A percentile compares a stretch with the other conserved stretches of the same genome.
phyloP scores from a whole-genome alignment of 495 filamentous ascomycete species.

The Penicillium turbatum region DNA sequence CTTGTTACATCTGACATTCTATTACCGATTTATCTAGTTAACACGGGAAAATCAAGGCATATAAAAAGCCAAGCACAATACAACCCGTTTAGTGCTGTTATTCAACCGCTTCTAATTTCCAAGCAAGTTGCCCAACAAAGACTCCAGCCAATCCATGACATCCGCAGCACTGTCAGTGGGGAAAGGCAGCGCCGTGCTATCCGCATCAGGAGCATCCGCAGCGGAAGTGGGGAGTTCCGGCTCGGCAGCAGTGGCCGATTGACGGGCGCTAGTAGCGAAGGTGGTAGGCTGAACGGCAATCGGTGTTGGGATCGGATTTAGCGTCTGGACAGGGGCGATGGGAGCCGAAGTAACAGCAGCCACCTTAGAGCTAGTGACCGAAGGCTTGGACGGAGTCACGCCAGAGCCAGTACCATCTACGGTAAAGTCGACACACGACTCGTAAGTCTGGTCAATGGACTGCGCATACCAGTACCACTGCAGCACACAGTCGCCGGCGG shows the following conservation, averaged over 20 bases:
- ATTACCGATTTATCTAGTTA: neutral
- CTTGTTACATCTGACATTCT: neutral
- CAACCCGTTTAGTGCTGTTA: too few species aligned
- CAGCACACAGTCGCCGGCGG: constrained; percentile 61
- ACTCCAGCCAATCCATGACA: constrained; percentile 1
- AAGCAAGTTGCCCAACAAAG: constrained; percentile 1
- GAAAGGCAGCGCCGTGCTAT: neutral
- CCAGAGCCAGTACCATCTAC: constrained; percentile 34
- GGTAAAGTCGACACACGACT: constrained; percentile 69
- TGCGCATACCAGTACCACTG: constrained; percentile 69
- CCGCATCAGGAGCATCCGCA: neutral
- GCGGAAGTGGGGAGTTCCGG: neutral
- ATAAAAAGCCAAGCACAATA: neutral
- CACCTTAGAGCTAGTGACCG: neutral
- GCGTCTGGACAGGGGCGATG: neutral
- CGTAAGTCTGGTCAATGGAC: constrained; percentile 65
- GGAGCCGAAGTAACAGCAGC: neutral
- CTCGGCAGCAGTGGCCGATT: constrained; percentile 1
- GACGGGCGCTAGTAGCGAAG: constrained; percentile 3
- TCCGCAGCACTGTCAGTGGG: neutral
- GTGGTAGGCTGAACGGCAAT: neutral
- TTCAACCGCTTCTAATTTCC: neutral
- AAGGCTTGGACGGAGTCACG: constrained; percentile 10
- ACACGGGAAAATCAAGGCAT: neutral
- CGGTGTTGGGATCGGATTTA: neutral